Evolutionary conservation across 768 basidiomycete genomes (phyloP), one percentile per base, ranked within the genome.

Genomic region (Russula brevipes): DNA sequence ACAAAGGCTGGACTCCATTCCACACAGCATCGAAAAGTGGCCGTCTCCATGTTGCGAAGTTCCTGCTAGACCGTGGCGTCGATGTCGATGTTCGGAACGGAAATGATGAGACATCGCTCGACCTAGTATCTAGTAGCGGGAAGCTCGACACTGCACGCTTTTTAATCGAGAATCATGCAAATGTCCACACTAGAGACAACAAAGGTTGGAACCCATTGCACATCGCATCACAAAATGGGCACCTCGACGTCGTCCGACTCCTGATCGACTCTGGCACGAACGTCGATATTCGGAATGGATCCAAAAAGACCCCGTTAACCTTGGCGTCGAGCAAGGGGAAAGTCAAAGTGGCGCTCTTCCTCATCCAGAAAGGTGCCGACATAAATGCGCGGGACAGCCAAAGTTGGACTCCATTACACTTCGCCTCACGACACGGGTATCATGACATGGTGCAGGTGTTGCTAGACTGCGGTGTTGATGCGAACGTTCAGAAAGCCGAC

Each of bases 231-330:
- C 9, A 35, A 10, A 35, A 35, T 1, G 50, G 50, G 3, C 14
- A 41, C 8, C 24, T 54, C 30, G n/a, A 54, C 16, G 8, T 54
- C 16, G 54, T 54, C 7, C 38, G 14, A 8, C 24, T 31, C 8
- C 2, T 54, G 10, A 7, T 54, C 39, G 10, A 39, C 16, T 7
- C 7, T 31, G 54, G 54, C 30, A 14, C 0, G 10, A 3, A 19
- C 9, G 9, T 42, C 4, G 41, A 54, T 10, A 10, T 31, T 31
- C 24, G 39, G 24, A 9, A 42, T 16, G 30, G 3, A 5, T 9
- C 7, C 19, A 24, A 44, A 31, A n/a, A 33, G 31, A 44, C 54
- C 2, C 31, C 41, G 73, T 92, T 94, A 81, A 94, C 94, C 14
- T 33, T 55, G 41, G 54, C 54, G 5, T 55, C 54, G 14, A 55